Evolutionary conservation across 1,284 basidiomycete genomes (phyloP).

Genomic region (Leccinum subfulvum): DNA sequence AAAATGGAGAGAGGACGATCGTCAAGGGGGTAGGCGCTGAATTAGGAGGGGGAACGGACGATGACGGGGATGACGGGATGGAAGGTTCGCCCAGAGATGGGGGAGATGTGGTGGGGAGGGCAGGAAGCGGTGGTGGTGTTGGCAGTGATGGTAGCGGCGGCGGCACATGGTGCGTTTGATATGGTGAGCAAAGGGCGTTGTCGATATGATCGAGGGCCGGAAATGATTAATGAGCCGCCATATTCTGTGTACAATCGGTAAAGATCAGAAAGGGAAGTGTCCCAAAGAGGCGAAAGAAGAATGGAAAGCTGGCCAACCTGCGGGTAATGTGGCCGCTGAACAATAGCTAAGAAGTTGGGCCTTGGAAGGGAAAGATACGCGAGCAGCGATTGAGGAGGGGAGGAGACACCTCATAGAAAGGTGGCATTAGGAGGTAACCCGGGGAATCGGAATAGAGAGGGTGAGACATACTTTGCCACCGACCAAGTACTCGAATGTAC

Average conservation of each 20-base stretch:
- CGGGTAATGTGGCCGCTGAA: slow-evolving; percentile 23
- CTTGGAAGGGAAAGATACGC: slow-evolving; percentile 71
- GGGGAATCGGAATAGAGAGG: slow-evolving; percentile 15
- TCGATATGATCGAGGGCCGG: slow-evolving; percentile 45
- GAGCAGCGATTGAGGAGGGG: slow-evolving; percentile 65
- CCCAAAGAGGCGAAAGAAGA: neutral
- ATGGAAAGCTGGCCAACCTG: slow-evolving; percentile 16
- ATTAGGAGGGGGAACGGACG: neutral
- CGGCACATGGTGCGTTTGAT: slow-evolving; percentile 12
- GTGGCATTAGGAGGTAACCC: slow-evolving; percentile 11
- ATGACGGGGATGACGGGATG: neutral
- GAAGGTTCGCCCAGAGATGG: neutral
- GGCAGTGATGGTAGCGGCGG: slow-evolving; percentile 1
- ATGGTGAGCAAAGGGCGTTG: slow-evolving; percentile 41
- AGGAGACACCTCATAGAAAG: slow-evolving; percentile 54
- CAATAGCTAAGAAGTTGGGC: slow-evolving; percentile 47
- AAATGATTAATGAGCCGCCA: slow-evolving; percentile 46
- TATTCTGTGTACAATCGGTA: slow-evolving; percentile 45
- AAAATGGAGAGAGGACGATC: slow-evolving; percentile 46
- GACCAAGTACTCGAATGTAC: slow-evolving; percentile 77
- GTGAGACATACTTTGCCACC: slow-evolving; percentile 58
- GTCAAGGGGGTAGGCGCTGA: slow-evolving; percentile 14
- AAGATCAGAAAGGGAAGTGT: slow-evolving; percentile 12
- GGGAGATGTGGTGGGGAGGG: neutral
- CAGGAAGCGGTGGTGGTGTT: neutral